Evolutionary conservation across 2,329 filamentous ascomycete species (phyloP), one percentile per base, ranked within the genome.

Genomic region (Colletotrichum endophyticum): DNA sequence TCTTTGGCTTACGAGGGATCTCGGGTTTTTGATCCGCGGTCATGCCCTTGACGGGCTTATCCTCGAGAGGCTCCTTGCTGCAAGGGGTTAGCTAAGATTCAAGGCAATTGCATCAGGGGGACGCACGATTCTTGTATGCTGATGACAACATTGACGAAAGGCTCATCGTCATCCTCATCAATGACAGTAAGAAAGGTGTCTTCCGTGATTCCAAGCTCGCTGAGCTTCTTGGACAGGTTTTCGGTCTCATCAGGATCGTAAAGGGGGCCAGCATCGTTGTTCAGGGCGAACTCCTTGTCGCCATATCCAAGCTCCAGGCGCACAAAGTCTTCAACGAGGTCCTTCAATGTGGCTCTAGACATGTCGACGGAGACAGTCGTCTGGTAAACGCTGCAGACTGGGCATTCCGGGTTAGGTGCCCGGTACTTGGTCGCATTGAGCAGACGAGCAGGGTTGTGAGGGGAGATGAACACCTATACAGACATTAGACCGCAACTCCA

Each of bases 181-280:
- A 94, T 93, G 69, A 99, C 87, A 0, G 95, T 98, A 78, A 99
- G 85, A 83, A 98, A 96, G 69, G 90, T 93, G 78, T 94, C 94
- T 28, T 90, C 88, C 74, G 91, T 91, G 80, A 98, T 91, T 91
- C 92, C 95, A 11, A 98, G 89, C 25, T 98, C 95, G 30, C 85
- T 89, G 67, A 99, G 89, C 77, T 94, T 96, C 87, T 95, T 98
- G 2, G 88, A 84, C 1, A 99, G 87, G 80, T 98, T 98, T 73
- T 98, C 95, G 6, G 95, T 95, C 81, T 98, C 92, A 72, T 99
- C 97, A 1, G 93, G 91, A 81, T 99, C 97, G 81, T 98, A 99
- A 57, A 99, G 89, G n/a, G 96, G 89, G 67, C 94, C 94, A 12
- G 91, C 88, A 8, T 95, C 93, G 73, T 91, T 95, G 81, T 91